Conservation (phyloP, 495 filamentous ascomycete genomes). For the Wilcoxina mikolae region DNA sequence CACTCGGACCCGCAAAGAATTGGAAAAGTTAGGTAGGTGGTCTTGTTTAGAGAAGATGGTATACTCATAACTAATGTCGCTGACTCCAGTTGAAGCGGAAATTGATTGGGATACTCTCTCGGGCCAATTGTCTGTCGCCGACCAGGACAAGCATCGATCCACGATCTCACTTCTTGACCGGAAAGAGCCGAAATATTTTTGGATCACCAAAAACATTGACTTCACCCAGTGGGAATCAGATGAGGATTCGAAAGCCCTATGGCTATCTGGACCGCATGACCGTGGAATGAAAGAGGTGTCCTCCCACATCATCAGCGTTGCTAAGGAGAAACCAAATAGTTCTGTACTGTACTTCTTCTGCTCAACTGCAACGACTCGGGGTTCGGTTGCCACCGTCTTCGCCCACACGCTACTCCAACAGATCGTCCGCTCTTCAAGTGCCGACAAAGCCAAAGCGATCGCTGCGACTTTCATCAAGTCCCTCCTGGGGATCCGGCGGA, state of each 20-base stretch:
- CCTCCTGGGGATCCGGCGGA: not conserved
- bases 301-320: not conserved
- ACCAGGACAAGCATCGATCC: not conserved
- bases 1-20: not conserved
- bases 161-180: not conserved
- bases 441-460: not conserved
- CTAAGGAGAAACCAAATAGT: not conserved
- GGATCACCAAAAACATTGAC: not conserved
- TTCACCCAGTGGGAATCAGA: not conserved
- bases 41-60: not conserved
- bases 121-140: not conserved
- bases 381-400: not conserved
- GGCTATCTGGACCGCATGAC: not conserved
- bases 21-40: not conserved
- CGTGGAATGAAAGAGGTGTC: not conserved
- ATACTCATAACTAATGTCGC: not conserved
- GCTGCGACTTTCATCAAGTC: not conserved
- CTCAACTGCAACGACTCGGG: not conserved
- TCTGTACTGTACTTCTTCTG: not conserved
- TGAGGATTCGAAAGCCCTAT: not conserved
- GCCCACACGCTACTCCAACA: not conserved
- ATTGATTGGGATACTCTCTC: not conserved
- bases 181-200: not conserved
- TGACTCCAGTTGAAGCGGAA: not conserved
- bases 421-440: not conserved